Evolutionary conservation across 176 grass and related monocot genomes (phyloP).

Genomic region (Ensete glaucum): DNA sequence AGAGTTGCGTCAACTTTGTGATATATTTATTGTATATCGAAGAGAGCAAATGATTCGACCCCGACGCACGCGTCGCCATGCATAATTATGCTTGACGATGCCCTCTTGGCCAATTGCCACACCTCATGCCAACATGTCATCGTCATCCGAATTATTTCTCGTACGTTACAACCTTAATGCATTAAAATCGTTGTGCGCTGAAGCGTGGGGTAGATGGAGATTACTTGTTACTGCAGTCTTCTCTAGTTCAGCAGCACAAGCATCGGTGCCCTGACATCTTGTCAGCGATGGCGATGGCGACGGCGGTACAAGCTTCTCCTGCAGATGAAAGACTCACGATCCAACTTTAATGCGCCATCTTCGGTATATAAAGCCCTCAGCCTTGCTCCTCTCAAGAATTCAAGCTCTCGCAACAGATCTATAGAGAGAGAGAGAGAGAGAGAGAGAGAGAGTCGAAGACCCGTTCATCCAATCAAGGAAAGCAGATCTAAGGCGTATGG

Average conservation of each 20-base stretch:
- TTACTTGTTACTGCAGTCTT: conserved; percentile 9
- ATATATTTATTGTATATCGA: too few relatives aligned
- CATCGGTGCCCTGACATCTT: neutral
- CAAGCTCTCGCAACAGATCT: neutral
- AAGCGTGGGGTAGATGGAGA: neutral
- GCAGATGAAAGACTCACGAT: neutral
- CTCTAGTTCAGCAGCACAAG: neutral
- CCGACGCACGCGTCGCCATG: neutral
- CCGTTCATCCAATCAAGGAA: too few relatives aligned
- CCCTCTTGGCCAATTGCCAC: neutral
- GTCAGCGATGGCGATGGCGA: neutral
- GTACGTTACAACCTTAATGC: neutral
- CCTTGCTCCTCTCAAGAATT: conserved; percentile 6
- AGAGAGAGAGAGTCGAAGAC: too few relatives aligned
- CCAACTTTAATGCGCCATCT: neutral
- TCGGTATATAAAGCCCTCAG: conserved; percentile 15
- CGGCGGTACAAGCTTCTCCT: neutral
- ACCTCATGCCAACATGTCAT: conserved; percentile 19
- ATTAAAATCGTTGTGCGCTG: conserved; percentile 4
- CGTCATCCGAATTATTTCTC: conserved; percentile 6
- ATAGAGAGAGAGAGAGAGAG: too few relatives aligned
- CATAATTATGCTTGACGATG: neutral
- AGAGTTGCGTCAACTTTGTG: too few relatives aligned
- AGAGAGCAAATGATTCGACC: too few relatives aligned
- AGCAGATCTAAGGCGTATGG: neutral